Base-by-base conservation (phyloP, 768 basidiomycete species). In the Lactarius akahatsu region DNA sequence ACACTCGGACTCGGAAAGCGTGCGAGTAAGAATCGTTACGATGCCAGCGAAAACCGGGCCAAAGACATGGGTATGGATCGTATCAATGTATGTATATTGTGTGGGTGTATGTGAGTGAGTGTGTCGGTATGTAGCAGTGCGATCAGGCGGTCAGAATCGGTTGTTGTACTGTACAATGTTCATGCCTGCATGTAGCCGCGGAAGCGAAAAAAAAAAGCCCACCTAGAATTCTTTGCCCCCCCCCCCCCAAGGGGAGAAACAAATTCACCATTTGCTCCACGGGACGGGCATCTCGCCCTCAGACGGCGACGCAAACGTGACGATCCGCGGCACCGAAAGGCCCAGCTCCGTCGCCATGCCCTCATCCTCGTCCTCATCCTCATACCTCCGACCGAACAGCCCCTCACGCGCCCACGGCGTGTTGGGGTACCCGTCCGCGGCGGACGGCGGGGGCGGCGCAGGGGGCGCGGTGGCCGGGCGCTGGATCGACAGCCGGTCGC, bases 371-470 rank as follows among this genome's bases (percentile, higher is more conserved):
- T 62, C 61, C 34, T 55, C 41, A 13, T 63, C 62, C 20, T 16
- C n/a, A 0, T 59, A 52, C 66, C 11, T 41, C 63, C 5, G 26
- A 30, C 34, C 50, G 36, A 52, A 52, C 23, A 15, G 13, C 50
- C 13, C 50, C 15, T 56, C 52, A 20, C 20, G 13, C 7, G 61
- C 64, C 69, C 69, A 70, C n/a, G 69, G 69, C 61, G 67, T 60
- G 32, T 57, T 36, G 1, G 64, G 55, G 18, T 28, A 69, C n/a
- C 61, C 68, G 30, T 62, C 61, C 26, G 68, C 69, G 4, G 69
- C 68, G 1, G 69, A 69, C 16, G 69, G 68, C 16, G 69, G 69
- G 0, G 69, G 69, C 2, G 69, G 69, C n/a, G 69, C 68, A 20
- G 69, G 68, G 0, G 67, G 62, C 2, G 63, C 61, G 8, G 55